Evolutionary conservation across 1,284 basidiomycete genomes (phyloP), one percentile per base, ranked within the genome.

Genomic region (Cryptococcus amylolentus): DNA sequence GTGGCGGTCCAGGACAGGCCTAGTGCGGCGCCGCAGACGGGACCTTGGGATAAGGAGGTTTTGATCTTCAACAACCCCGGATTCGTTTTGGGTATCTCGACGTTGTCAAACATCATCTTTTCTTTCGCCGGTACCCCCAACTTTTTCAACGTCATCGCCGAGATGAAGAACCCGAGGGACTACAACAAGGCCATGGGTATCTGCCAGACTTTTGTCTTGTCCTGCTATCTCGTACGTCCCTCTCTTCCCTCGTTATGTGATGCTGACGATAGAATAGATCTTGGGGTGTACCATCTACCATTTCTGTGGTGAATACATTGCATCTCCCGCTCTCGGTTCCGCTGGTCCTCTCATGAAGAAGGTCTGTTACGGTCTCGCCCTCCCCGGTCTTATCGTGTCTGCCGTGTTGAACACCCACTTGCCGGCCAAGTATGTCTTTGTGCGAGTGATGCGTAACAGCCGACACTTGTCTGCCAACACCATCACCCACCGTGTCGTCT

Each of bases 381-480:
- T 78, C 13, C 75, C 73, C 5, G 75, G 71, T 10, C 56, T 68
- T n/a, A 54, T 68, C 35, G 64, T 60, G 44, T 28, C 55, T 39
- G 43, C 60, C 5, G 55, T 57, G 10, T 40, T 63, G 26, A 58
- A 58, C 56, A 48, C 50, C 54, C 61, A 65, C 53, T 40, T 58
- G 8, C 47, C 72, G 20, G 64, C 67, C 27, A 72, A 72, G 52
- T 69, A 63, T 54, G 41, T 86, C 47, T 86, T 87, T 64, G 78
- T 87, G 50, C 80, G 84, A 13, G 61, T 83, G 52, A 83, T 86
- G 66, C 80, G 84, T 20, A 78, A 81, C 57, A 79, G 82, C 10
- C 69, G 72, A 16, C 85, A 87, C 66, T 68, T 87, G 54, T 80
- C 85, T 60, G 78, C 77, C 16, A 84, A 85, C 63, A 86, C 84